Evolutionary conservation across 2,329 filamentous ascomycete species (phyloP), one percentile per base, ranked within the genome.

Genomic region (Penicillium corylophilum): DNA sequence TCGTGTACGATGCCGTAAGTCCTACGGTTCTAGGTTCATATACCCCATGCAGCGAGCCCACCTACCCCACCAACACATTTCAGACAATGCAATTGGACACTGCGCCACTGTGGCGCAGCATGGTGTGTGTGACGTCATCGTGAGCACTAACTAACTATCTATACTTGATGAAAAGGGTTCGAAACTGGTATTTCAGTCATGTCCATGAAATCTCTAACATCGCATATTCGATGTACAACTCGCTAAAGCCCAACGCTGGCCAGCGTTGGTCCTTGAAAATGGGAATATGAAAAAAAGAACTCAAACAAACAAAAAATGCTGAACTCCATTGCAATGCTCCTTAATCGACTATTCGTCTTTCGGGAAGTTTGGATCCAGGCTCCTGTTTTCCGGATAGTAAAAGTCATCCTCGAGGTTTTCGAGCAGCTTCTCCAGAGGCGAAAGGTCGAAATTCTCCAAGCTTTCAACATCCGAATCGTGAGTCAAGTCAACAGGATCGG

Each of bases 101-200:
- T 54, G 54, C 51, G 56, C 56, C 55, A 46, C 49, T 31, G 60
- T 60, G 63, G 61, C 31, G n/a, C 63, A 46, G 53, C 57, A 26
- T 7, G 55, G 53, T 8, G 4, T n/a, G n/a, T n/a, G 18, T 38
- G 16, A 47, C 42, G 41, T 51, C 51, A 54, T 60, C 48, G 5
- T 36, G 1, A 10, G 15, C 22, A 22, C 3, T 33, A n/a, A n/a
- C n/a, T n/a, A n/a, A n/a, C n/a, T n/a, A n/a, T n/a, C n/a, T n/a
- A n/a, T n/a, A n/a, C n/a, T n/a, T n/a, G n/a, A n/a, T n/a, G n/a
- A n/a, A n/a, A n/a, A n/a, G n/a, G n/a, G n/a, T n/a, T n/a, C n/a
- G n/a, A n/a, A n/a, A n/a, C n/a, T n/a, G n/a, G n/a, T n/a, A n/a
- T n/a, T n/a, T n/a, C n/a, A n/a, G n/a, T n/a, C n/a, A n/a, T n/a